Evolutionary conservation across 768 basidiomycete species (phyloP), one percentile per base, ranked within the genome.

Genomic region (Trametes cinnabarina): DNA sequence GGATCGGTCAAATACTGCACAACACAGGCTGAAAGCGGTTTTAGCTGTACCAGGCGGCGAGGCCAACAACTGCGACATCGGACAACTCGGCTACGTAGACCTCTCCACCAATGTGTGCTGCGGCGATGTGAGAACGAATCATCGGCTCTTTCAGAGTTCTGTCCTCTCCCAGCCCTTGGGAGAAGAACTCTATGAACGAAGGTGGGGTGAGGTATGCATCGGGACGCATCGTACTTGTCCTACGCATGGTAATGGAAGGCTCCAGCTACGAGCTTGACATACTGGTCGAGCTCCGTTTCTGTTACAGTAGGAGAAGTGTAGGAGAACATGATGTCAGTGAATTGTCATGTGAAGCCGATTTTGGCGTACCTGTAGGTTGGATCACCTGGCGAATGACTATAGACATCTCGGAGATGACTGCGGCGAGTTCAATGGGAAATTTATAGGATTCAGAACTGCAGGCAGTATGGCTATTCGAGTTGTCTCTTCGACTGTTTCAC

Each of bases 31-130:
- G 34, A 34, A 7, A 7, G 14, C 34, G 14, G 34, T 34, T 7
- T 7, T 34, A 34, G 6, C 22, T 20, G 3, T 35, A 63, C 61
- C 55, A 58, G 15, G 48, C 20, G 17, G 61, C 47, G 4, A 52
- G 57, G 3, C 61, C 57, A 12, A 51, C 51, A 22, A 14, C 46
- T 8, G 37, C 54, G 6, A 40, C 55, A 23, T 19, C 22, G 5
- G 48, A 17, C 37, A 55, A 11, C 40, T 58, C 57, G 7, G 57
- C 61, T 30, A 63, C 34, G n/a, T 51, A 39, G 19, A 63, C 32
- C 20, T 63, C 57, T 11, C 17, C n/a, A 34, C 25, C 5, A 22
- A 26, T 25, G 26, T 25, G 12, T 12, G 42, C 42, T n/a, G 42
- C 19, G 10, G 20, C 22, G 20, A 43, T 19, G 20, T 43, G 42